Evolutionary conservation across 2,329 filamentous ascomycete species (phyloP), one percentile per base, ranked within the genome.

Genomic region (Verticillium albo-atrum): DNA sequence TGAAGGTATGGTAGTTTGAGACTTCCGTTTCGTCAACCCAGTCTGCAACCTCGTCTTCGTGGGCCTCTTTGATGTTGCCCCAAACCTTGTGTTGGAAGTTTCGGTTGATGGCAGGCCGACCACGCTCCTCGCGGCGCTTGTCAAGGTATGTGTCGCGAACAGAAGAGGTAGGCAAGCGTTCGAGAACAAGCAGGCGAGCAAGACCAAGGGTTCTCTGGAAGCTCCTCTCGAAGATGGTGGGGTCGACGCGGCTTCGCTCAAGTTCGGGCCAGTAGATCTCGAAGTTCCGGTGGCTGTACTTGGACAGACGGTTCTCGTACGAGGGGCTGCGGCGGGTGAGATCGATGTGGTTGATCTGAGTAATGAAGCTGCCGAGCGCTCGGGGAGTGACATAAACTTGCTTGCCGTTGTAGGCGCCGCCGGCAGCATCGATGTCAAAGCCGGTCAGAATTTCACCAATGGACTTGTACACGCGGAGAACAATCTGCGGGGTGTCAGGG

Each of bases 341-440:
- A 68, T 96, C 92, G 61, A 96, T 81, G 3, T 87, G 88, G 67
- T 96, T 96, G 69, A 86, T 82, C 72, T 96, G 92, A 0, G 90
- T 94, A 69, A 94, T 88, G 72, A 89, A 94, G 10, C 91, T 88
- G 52, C 85, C 86, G 15, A 96, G 72, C 2, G 91, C 91, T 60
- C 92, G 83, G 2, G 92, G 92, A 3, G 89, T 87, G 26, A 86
- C 86, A 68, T 89, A 96, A 20, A 96, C 91, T 68, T 95, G 89
- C 23, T 83, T 82, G 35, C 92, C 92, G 70, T 95, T 86, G 66
- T 90, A 96, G 3, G 90, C 91, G 26, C 87, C 89, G 62, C 91
- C 91, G 1, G 90, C 89, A 70, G 89, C 92, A 70, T 95, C 91
- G 55, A 96, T 91, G 66, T 96, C 92, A 66, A 96, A 96, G 0